Percentiles rank a stretch among this genome's conserved stretches.
phyloP scores from a whole-genome alignment of 305 asterid species.

The Fraxinus angustifolia region DNA sequence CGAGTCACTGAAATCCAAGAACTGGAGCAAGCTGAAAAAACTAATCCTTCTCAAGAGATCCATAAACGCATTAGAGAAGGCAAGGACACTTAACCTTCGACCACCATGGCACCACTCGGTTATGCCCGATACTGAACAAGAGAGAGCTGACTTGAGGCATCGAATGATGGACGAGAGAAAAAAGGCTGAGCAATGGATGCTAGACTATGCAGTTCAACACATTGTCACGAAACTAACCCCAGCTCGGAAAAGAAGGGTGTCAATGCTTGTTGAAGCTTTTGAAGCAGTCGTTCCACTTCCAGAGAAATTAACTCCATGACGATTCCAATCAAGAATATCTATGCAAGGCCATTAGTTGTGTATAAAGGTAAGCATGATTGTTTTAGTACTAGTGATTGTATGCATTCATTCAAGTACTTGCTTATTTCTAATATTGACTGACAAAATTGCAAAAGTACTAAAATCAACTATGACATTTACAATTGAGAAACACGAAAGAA shows the following conservation, averaged over 20 bases:
- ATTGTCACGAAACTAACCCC: conserved; percentile 71
- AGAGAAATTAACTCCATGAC: conserved; percentile 32
- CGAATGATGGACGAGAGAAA: conserved; percentile 70
- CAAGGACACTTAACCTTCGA: conserved; percentile 36
- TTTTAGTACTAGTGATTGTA: background rate
- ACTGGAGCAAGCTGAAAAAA: conserved; percentile 79
- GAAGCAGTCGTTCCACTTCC: conserved; percentile 98
- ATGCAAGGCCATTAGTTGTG: conserved; percentile 4
- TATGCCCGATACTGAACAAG: conserved; percentile 32
- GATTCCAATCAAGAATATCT: background rate
- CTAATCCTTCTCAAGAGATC: conserved; percentile 68
- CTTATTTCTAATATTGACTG: background rate
- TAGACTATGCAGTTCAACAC: conserved; percentile 81
- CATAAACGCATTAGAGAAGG: conserved; percentile 65
- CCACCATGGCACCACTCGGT: conserved; percentile 23
- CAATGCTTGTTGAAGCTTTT: conserved; percentile 93
- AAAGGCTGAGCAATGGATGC: conserved; percentile 95
- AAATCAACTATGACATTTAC: background rate
- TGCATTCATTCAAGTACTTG: background rate
- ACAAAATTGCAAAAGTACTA: background rate
- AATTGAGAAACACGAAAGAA: background rate
- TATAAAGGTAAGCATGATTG: conserved; percentile 7
- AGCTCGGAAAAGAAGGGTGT: conserved; percentile 68
- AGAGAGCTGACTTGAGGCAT: conserved; percentile 54
- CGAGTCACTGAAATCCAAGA: conserved; percentile 43